Evolutionary conservation across 2,329 filamentous ascomycete species (phyloP), one percentile per base, ranked within the genome.

Genomic region (Cercospora sp.): DNA sequence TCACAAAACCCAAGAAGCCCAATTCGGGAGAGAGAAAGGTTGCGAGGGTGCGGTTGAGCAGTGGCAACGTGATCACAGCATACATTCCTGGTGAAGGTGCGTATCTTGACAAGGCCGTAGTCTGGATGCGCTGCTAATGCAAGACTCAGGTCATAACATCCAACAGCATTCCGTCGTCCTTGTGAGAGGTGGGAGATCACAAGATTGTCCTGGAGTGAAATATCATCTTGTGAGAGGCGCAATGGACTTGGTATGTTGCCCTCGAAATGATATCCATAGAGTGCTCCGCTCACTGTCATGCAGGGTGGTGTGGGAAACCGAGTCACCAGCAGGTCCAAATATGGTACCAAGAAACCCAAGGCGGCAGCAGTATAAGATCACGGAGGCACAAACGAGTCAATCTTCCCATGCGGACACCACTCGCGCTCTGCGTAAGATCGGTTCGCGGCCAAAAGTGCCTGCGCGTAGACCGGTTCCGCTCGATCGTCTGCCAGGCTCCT

Each of bases 341-440:
- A 97, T 79, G 95, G 95, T 69, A 96, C 95, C 60, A 99, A 99
- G 89, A 98, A 97, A 85, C 94, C 95, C 0, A 98, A 98, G 90
- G 51, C 51, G 26, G 89, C 89, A 80, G 89, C 90, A 16, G 55
- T 31, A 23, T 85, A 72, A 71, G 26, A 53, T 18, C 16, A 3
- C 10, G 18, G 48, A 55, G 2, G 13, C 30, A 23, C 18, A 33
- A 30, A 36, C 10, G 23, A 28, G 23, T 28, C 48, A 23, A 28
- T 1, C 23, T 28, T 53, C 13, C 26, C 20, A 12, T 53, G 12
- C 20, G 23, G 5, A 53, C 20, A 28, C 5, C 4, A 23, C 20
- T 7, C 13, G 48, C 20, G 23, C 3, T 28, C 23, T 26, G 48
- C 48, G 48, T 53, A 53, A 12, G 18, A 53, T 6, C 10, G 6